Percentiles rank a stretch among this genome's conserved stretches.
Evolutionary conservation across 2,329 filamentous ascomycete species (phyloP).

Genomic region (Ophiobolus disseminans): DNA sequence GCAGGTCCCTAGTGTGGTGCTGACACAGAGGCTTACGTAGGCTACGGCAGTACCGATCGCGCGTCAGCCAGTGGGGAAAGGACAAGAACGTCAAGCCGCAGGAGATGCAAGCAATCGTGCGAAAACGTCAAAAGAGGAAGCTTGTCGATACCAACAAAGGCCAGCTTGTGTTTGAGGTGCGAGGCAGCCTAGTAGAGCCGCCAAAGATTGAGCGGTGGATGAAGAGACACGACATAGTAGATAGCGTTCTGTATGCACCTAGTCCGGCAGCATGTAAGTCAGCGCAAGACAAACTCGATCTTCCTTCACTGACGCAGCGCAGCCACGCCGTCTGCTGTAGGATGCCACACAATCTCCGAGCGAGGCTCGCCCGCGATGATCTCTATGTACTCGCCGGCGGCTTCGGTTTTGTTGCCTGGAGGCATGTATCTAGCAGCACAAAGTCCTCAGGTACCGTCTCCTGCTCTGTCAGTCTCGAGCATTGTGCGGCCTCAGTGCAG

Average conservation of each 20-base stretch:
- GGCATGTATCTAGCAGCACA: slow-evolving; percentile 2
- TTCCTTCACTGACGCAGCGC: slow-evolving; percentile 10
- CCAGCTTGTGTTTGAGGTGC: slow-evolving; percentile 17
- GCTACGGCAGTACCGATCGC: slow-evolving; percentile 14
- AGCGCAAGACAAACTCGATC: not conserved
- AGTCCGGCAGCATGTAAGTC: slow-evolving; percentile 28
- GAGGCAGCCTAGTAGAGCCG: slow-evolving; percentile 18
- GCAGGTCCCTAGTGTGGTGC: not conserved
- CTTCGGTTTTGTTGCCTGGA: slow-evolving; percentile 6
- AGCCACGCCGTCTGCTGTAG: slow-evolving; percentile 29
- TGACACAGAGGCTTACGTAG: slow-evolving; percentile 8
- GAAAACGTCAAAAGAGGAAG: slow-evolving; percentile 25
- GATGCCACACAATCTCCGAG: slow-evolving; percentile 22
- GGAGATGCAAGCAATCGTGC: slow-evolving; percentile 31
- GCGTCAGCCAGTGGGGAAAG: slow-evolving; percentile 22
- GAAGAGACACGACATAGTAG: slow-evolving; percentile 19
- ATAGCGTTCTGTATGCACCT: slow-evolving; percentile 21
- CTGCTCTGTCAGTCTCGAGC: slow-evolving; percentile 25
- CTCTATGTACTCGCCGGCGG: slow-evolving; percentile 10
- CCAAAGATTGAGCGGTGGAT: slow-evolving; percentile 33
- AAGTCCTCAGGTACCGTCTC: slow-evolving; percentile 16
- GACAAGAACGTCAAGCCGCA: slow-evolving; percentile 30
- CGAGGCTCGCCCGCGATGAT: slow-evolving; percentile 15
- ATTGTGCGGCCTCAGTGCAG: slow-evolving; percentile 19
- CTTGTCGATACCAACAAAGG: slow-evolving; percentile 21